Evolutionary conservation across 495 filamentous ascomycete genomes (phyloP).

Genomic region (Aspergillus carlsbadensis): DNA sequence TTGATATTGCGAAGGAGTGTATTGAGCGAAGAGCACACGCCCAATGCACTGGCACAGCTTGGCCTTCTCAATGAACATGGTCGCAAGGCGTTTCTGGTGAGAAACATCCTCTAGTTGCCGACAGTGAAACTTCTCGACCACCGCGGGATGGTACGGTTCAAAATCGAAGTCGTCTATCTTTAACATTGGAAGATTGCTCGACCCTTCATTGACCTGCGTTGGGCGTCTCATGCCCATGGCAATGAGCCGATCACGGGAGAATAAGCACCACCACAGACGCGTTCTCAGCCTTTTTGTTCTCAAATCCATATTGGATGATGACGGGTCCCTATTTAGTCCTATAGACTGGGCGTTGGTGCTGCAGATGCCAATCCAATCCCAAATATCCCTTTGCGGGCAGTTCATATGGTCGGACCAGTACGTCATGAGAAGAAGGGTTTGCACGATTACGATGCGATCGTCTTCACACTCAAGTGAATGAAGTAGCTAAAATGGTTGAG

Average conservation of each 20-base stretch:
- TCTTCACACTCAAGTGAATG: conserved; percentile 85
- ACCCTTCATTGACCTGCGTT: conserved; percentile 79
- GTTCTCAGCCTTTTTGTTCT: conserved; percentile 64
- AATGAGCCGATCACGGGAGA: conserved; percentile 84
- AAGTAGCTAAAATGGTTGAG: conserved; percentile 42
- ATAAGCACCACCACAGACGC: conserved; percentile 87
- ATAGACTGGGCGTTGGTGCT: conserved; percentile 80
- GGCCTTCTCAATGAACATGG: conserved; percentile 84
- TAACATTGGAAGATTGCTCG: conserved; percentile 83
- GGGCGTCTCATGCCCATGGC: conserved; percentile 84
- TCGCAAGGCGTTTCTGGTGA: conserved; percentile 68
- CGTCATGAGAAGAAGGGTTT: conserved; percentile 78
- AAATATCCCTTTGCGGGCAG: conserved; percentile 72
- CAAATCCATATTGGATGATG: conserved; percentile 56
- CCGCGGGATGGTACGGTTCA: conserved; percentile 53
- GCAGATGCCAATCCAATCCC: conserved; percentile 85
- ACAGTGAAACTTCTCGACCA: conserved; percentile 35
- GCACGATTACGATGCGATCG: conserved; percentile 74
- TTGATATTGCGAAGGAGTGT: conserved; percentile 64
- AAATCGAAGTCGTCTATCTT: conserved; percentile 76
- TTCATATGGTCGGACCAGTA: conserved; percentile 73
- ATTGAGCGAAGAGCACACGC: conserved; percentile 77
- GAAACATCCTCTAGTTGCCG: conserved; percentile 40
- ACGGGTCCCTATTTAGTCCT: conserved; percentile 74
- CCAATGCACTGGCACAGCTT: conserved; percentile 82